These are phyloP conservation scores for Phytophthora ramorum DNA, from an alignment of 352 stramenopile genomes.

Conservation along the genomic window DNA sequence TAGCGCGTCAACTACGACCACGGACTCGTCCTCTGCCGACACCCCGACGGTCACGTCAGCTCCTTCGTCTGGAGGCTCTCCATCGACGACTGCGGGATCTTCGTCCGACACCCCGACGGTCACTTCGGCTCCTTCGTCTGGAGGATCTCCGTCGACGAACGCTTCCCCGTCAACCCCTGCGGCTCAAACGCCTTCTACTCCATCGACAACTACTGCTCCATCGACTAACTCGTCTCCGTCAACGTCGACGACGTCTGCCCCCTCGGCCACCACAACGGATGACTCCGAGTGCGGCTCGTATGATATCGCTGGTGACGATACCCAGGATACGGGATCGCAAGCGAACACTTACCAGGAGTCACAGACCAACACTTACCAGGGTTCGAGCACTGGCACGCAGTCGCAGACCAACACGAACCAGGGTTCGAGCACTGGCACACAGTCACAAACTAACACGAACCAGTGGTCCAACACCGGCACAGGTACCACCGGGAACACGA, in stretches of 20 bases:
- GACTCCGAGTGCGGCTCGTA: slow-evolving; percentile 22
- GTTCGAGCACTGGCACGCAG: not conserved
- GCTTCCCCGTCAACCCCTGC: not conserved
- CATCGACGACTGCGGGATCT: slow-evolving; percentile 3
- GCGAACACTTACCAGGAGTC: not conserved
- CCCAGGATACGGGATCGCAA: slow-evolving; percentile 3
- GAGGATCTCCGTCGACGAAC: no score
- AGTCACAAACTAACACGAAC: not conserved
- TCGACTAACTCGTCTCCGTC: not conserved
- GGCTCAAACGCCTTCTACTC: not conserved
- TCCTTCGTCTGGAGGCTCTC: slow-evolving; percentile 4
- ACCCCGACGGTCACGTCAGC: slow-evolving; percentile 2
- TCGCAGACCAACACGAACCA: not conserved
- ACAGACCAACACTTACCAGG: not conserved
- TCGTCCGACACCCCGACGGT: not conserved
- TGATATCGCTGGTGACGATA: slow-evolving; percentile 9
- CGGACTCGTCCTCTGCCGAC: slow-evolving; percentile 2
- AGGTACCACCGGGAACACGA: not conserved
- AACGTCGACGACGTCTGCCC: not conserved
- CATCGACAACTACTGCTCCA: not conserved
- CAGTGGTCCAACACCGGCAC: not conserved
- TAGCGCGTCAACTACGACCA: slow-evolving; percentile 19
- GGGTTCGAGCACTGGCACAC: not conserved
- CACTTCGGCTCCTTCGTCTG: not conserved
- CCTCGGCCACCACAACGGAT: not conserved